These are phyloP conservation scores for Hirschioporus abietinus DNA, from an alignment of 768 basidiomycete species.

Conservation along the genomic window DNA sequence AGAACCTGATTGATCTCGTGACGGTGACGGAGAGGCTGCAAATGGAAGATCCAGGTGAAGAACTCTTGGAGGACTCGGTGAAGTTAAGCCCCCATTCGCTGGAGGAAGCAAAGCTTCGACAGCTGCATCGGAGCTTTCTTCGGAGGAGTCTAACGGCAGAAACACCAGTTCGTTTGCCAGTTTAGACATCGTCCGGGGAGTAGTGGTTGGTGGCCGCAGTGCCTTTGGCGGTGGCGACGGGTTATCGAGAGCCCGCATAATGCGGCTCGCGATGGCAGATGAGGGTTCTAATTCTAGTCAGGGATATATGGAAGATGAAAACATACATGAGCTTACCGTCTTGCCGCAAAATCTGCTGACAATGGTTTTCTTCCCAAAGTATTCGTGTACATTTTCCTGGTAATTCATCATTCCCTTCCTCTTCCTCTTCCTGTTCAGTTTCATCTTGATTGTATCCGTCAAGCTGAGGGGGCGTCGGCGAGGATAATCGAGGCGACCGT, in stretches of 20 bases:
- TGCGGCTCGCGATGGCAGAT: constrained; percentile 57
- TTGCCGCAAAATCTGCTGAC: not conserved
- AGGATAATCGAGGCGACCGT: not conserved
- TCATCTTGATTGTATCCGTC: not conserved
- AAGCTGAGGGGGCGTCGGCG: not conserved
- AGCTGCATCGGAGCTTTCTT: not conserved
- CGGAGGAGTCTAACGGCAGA: not conserved
- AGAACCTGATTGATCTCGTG: not conserved
- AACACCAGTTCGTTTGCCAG: not conserved
- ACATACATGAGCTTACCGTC: not conserved
- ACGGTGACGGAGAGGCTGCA: not conserved
- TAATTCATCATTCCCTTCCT: not conserved
- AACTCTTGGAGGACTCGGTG: not conserved
- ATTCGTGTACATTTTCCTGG: not conserved
- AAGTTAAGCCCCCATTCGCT: not conserved
- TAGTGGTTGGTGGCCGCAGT: constrained; percentile 14
- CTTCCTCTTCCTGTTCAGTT: not conserved
- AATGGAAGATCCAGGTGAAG: not conserved
- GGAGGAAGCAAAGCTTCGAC: not conserved
- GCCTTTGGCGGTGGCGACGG: constrained; percentile 60
- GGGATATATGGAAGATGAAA: not conserved
- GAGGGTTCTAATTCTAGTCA: constrained; percentile 49
- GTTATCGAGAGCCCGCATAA: constrained; percentile 67
- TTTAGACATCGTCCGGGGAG: constrained; percentile 5
- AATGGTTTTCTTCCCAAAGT: not conserved